Evolutionary conservation across 305 asterid species (phyloP), one percentile per base, ranked within the genome.

Genomic region (Lippia alba): DNA sequence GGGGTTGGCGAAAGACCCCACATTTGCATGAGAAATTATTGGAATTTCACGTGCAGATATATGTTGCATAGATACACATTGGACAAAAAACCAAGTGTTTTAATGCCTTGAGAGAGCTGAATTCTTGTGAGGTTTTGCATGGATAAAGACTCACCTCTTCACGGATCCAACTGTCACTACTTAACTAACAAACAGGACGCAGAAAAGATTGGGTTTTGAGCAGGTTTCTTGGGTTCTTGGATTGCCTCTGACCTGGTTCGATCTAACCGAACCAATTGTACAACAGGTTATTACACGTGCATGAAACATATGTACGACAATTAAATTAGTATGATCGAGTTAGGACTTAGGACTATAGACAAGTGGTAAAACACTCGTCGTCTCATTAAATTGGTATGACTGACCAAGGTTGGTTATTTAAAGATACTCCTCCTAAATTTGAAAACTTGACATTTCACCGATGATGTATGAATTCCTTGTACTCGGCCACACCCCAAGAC

Each of bases 1-100:
- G 83, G 79, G 75, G 90, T 81, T 86, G 96, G 83, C 78, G 61
- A 11, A 66, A 60, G 91, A 78, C 75, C 97, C 97, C 93, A 89
- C 98, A 20, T 57, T 82, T 89, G 94, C 96, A 89, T 90, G 95
- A 87, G 81, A 90, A 92, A 92, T 92, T 77, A 90, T 92, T 90
- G 96, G 86, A 68, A 82, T 78, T 87, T 92, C 98, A 92, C 95
- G 95, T 89, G 95, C 82, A 84, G 41, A 70, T 58, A 59, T 77
- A 7, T 36, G 30, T 24, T 24, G 30, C 9, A 36, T 36, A 36
- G 6, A 36, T 36, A 36, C 41, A 36, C 9, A 36, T 63, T 53
- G 63, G 64, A 58, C n/a, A 65, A 63, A 54, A 53, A 8, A 57
- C 64, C 69, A 4, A 36, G 39, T 41, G 53, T 10, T 16, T 36